Evolutionary conservation across 2,329 filamentous ascomycete species (phyloP).

Genomic region (Fusarium tjaetaba): DNA sequence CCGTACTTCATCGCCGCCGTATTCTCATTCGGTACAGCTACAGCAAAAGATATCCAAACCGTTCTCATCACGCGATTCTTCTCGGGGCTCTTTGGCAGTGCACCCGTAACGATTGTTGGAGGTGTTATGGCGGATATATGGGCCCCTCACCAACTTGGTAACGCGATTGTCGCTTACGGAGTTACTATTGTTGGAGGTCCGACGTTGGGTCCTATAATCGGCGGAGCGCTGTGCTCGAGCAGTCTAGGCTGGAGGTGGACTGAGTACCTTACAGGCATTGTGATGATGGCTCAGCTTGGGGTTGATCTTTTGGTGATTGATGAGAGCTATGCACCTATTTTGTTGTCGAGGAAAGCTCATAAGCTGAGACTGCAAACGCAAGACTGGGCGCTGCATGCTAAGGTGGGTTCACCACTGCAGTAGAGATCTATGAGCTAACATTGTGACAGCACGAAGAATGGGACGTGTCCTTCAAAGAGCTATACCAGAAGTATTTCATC

Average conservation of each 20-base stretch:
- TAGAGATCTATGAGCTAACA: background rate
- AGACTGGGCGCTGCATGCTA: background rate
- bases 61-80: background rate
- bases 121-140: background rate
- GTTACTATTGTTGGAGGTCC: background rate
- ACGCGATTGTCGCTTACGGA: background rate
- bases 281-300: background rate
- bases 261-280: background rate
- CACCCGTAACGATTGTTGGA: background rate
- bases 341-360: background rate
- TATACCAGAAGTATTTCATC: background rate
- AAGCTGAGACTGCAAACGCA: background rate
- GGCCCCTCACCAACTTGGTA: background rate
- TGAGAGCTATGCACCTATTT: background rate
- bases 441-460: background rate
- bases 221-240: background rate
- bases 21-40: background rate
- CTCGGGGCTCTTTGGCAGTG: background rate
- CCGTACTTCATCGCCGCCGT: background rate
- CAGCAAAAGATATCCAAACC: background rate
- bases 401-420: fast-evolving
- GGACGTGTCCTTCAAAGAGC: background rate
- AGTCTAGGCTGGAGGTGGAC: background rate
- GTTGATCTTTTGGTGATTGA: background rate
- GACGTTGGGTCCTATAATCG: background rate